phyloP scores from a whole-genome alignment of 371 early-diverging fungal species.

The Zopfochytrium polystomum region DNA sequence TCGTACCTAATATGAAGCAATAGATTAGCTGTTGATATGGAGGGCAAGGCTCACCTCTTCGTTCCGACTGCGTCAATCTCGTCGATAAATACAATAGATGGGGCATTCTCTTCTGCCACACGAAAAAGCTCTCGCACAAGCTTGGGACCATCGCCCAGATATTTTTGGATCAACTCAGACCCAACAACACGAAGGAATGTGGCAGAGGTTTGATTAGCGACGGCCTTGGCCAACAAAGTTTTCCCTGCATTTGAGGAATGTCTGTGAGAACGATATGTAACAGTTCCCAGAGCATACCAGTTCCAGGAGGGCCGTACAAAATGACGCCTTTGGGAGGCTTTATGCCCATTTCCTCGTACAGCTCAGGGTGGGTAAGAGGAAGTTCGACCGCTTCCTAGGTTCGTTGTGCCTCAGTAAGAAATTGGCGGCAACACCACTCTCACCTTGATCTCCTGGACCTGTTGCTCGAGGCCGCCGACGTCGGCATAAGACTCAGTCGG shows the following conservation, averaged over 20 bases:
- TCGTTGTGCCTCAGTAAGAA: not conserved
- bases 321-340: constrained; percentile 99
- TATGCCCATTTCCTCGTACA: constrained; percentile 99
- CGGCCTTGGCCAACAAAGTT: constrained; percentile 99
- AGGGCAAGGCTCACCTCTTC: constrained; percentile 78
- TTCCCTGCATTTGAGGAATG: constrained; percentile 75
- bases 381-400: constrained; percentile 88
- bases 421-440: too few species aligned
- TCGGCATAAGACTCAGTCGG: constrained; percentile 99
- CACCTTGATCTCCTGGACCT: constrained; percentile 99
- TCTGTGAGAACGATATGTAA: not conserved
- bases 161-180: constrained; percentile 99
- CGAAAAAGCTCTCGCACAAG: constrained; percentile 99
- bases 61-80: constrained; percentile 99
- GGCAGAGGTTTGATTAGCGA: constrained; percentile 99
- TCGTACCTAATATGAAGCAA: constrained; percentile 67
- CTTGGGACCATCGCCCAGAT: constrained; percentile 99
- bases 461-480: constrained; percentile 99
- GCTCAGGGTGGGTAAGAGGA: constrained; percentile 98
- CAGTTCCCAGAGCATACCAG: constrained; percentile 62
- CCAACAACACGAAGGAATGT: constrained; percentile 99
- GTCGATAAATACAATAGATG: constrained; percentile 99
- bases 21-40: too few species aligned
- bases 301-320: constrained; percentile 98
- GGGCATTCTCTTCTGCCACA: constrained; percentile 98